These are phyloP conservation scores for Candida nitratophila DNA, from an alignment of 805 yeast species.

Conservation along the genomic window DNA sequence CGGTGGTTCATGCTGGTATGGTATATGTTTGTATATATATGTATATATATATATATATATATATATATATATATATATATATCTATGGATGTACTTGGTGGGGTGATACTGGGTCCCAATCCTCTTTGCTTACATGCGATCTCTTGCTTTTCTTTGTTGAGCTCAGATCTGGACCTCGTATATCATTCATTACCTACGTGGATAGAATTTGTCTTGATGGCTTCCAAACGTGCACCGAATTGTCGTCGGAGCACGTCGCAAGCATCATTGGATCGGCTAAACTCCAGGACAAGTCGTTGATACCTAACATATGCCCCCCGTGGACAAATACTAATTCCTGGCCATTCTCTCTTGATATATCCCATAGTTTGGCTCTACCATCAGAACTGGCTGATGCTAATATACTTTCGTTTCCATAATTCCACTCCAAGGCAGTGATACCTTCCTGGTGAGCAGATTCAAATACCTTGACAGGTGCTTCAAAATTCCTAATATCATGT, in stretches of 20 bases:
- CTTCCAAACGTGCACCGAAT: slow-evolving; percentile 81
- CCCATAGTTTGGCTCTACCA: slow-evolving; percentile 57
- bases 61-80: no score
- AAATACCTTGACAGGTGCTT: slow-evolving; percentile 22
- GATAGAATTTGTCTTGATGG: slow-evolving; percentile 31
- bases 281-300: slow-evolving; percentile 82
- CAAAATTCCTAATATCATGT: slow-evolving; percentile 58
- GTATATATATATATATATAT: no score
- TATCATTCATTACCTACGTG: no score
- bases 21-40: no score
- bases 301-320: slow-evolving; percentile 83
- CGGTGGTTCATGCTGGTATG: no score
- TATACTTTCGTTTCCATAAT: slow-evolving; percentile 44
- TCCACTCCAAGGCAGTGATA: slow-evolving; percentile 69
- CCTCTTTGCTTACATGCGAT: no score
- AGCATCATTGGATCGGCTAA: slow-evolving; percentile 61
- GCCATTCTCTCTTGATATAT: slow-evolving; percentile 27
- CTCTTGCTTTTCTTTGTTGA: no score
- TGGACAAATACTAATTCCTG: slow-evolving; percentile 51
- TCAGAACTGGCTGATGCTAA: slow-evolving; percentile 66
- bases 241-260: slow-evolving; percentile 78
- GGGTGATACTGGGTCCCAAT: no score
- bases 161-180: no score
- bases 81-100: no score
- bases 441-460: slow-evolving; percentile 39